Evolutionary conservation across 108 stramenopile species (phyloP), one percentile per base, ranked within the genome.

Genomic region (Halocafeteria seosinensis): DNA sequence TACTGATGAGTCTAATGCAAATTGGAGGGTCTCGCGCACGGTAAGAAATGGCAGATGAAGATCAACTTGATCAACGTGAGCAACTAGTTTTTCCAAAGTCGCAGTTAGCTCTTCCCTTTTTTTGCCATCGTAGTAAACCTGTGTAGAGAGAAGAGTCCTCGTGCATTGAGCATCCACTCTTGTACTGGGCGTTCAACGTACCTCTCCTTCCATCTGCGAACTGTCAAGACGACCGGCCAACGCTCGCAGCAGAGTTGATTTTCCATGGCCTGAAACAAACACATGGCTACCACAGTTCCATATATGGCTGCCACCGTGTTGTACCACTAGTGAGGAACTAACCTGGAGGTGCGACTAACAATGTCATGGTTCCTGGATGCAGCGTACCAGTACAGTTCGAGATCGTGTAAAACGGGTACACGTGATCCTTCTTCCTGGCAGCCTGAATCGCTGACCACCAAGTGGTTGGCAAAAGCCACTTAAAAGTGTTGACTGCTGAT

Each of bases 1-100:
- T n/a, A 47, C 42, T 17, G 42, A 17, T 17, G 17, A 21, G 42
- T n/a, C 17, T 21, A 47, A n/a, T n/a, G 42, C 42, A n/a, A 67
- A 62, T 12, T 67, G 30, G 0, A 67, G 26, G 8, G 66, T 67
- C 38, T 67, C 66, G n/a, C 37, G 62, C 12, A 67, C 66, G 6
- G 66, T 67, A 3, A 67, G 61, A 24, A 61, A 29, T 26, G 66
- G 31, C 63, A 9, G 11, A 3, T 67, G 66, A 26, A 24, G 32
- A 25, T 67, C 66, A 5, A 37, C 23, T 28, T 67, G 66, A 0
- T 11, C 31, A 31, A 67, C 50, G 62, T 23, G 61, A 23, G 12
- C 35, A 50, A 37, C 28, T 9, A 63, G 11, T 42, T 36, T 67
- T 5, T 30, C 35, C 29, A 63, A 9, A 27, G 4, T 6, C 2